Percentiles rank a stretch among this genome's conserved stretches.
These are phyloP conservation scores for Chaetomium strumarium DNA, from an alignment of 2,329 filamentous ascomycete species.

Conservation along the genomic window DNA sequence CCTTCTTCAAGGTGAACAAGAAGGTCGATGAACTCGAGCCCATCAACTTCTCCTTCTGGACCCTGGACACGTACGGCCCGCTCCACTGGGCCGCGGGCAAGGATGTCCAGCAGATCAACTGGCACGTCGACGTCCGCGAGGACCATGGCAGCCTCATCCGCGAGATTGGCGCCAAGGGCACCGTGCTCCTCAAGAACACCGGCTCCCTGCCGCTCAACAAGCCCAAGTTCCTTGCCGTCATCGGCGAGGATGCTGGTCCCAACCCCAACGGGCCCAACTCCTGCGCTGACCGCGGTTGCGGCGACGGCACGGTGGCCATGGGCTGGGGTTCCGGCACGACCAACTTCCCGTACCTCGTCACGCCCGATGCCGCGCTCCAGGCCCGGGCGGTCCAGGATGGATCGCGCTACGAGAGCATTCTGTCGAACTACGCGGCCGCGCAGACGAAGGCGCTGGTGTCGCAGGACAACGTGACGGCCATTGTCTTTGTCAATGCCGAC, in stretches of 20 bases:
- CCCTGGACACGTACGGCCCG: constrained; percentile 65
- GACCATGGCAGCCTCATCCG: constrained; percentile 70
- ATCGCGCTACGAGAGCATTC: constrained; percentile 57
- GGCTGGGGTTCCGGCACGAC: constrained; percentile 73
- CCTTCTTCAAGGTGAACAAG: constrained; percentile 61
- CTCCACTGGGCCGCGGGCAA: constrained; percentile 57
- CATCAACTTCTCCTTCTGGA: constrained; percentile 89
- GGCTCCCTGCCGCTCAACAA: constrained; percentile 70
- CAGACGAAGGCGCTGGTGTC: constrained; percentile 55
- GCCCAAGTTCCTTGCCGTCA: constrained; percentile 67
- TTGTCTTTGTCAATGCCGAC: constrained; percentile 88
- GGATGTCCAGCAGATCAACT: constrained; percentile 64
- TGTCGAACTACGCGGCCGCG: constrained; percentile 58
- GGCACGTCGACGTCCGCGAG: constrained; percentile 75
- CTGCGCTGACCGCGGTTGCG: constrained; percentile 61
- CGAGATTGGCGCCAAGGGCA: constrained; percentile 70
- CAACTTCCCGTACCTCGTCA: constrained; percentile 69
- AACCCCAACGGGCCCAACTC: constrained; percentile 73
- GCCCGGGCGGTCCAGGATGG: constrained; percentile 55
- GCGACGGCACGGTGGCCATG: constrained; percentile 62
- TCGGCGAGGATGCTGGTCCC: constrained; percentile 77
- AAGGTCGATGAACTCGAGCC: constrained; percentile 39
- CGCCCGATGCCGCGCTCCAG: constrained; percentile 65
- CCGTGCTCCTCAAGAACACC: constrained; percentile 83
- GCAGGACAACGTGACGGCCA: constrained; percentile 60